These are phyloP conservation scores for Epichloe bromicola DNA, from an alignment of 2,329 filamentous ascomycete species.

Conservation along the genomic window DNA sequence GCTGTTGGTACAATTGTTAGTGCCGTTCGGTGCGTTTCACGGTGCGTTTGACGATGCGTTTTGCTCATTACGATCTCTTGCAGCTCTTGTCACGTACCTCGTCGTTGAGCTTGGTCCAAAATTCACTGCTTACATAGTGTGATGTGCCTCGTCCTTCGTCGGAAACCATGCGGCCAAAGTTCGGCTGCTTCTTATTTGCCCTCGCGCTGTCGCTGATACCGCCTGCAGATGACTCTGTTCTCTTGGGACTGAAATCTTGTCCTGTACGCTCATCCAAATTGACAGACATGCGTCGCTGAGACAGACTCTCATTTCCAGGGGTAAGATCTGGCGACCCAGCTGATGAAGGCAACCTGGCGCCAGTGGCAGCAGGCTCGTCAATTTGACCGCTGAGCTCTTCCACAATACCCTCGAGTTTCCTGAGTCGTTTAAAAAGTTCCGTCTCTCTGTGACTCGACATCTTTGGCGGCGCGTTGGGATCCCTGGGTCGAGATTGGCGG, in stretches of 20 bases:
- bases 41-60: background rate
- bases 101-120: constrained; percentile 65
- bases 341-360: constrained; percentile 17
- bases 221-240: constrained; percentile 16
- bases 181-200: constrained; percentile 21
- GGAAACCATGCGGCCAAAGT: constrained; percentile 56
- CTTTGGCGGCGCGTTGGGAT: constrained; percentile 48
- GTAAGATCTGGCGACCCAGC: constrained; percentile 17
- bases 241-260: constrained; percentile 12
- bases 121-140: constrained; percentile 63
- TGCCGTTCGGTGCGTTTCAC: background rate
- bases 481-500: constrained; percentile 50
- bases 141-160: constrained; percentile 55
- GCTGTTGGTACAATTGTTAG: constrained; percentile 11
- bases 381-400: constrained; percentile 54
- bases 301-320: constrained; percentile 3
- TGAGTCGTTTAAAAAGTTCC: constrained; percentile 59
- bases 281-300: constrained; percentile 4
- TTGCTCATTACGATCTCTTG: background rate
- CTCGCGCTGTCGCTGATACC: constrained; percentile 20
- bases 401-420: constrained; percentile 65
- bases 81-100: constrained; percentile 35
- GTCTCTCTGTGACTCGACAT: constrained; percentile 48
- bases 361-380: constrained; percentile 31
- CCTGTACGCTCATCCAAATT: constrained; percentile 6